These are phyloP conservation scores for Dendrocalamus latiflorus DNA, from an alignment of 202 grass and related monocot genomes.

Conservation along the genomic window DNA sequence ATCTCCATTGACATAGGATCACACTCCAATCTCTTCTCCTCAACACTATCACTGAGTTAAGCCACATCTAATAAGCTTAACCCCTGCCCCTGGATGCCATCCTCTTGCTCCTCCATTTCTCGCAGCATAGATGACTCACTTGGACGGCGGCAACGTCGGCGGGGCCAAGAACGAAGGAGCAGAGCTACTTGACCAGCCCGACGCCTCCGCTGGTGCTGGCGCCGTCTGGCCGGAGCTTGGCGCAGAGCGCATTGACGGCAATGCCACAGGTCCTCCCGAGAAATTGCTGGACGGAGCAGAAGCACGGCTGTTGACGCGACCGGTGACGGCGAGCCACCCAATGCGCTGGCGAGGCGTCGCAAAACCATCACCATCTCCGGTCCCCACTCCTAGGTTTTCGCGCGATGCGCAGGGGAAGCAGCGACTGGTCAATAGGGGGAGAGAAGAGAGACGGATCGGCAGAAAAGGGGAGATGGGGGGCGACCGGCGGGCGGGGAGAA, in stretches of 20 bases:
- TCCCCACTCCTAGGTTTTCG: neutral
- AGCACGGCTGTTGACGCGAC: neutral
- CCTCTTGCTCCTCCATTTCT: neutral
- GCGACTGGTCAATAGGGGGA: conserved; percentile 14
- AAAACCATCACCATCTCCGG: conserved; percentile 41
- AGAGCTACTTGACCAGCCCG: too few relatives aligned
- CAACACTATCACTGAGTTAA: neutral
- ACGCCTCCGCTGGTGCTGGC: too few relatives aligned
- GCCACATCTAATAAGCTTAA: neutral
- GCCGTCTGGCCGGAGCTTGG: too few relatives aligned
- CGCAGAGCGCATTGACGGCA: too few relatives aligned
- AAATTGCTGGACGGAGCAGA: conserved; percentile 36
- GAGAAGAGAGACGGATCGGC: neutral
- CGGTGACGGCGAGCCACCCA: conserved; percentile 23
- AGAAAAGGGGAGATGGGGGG: too few relatives aligned
- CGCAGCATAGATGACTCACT: too few relatives aligned
- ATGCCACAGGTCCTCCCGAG: too few relatives aligned
- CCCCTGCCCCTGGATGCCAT: neutral
- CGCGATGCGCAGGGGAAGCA: neutral
- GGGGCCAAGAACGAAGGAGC: too few relatives aligned
- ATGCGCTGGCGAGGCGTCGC: conserved; percentile 41
- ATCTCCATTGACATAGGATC: conserved; percentile 17
- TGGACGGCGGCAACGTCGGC: too few relatives aligned
- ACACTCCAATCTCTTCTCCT: conserved; percentile 37
- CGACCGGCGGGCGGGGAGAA: too few relatives aligned